Conservation (phyloP, 2,329 filamentous ascomycete genomes). For the Nakataea oryzae region DNA sequence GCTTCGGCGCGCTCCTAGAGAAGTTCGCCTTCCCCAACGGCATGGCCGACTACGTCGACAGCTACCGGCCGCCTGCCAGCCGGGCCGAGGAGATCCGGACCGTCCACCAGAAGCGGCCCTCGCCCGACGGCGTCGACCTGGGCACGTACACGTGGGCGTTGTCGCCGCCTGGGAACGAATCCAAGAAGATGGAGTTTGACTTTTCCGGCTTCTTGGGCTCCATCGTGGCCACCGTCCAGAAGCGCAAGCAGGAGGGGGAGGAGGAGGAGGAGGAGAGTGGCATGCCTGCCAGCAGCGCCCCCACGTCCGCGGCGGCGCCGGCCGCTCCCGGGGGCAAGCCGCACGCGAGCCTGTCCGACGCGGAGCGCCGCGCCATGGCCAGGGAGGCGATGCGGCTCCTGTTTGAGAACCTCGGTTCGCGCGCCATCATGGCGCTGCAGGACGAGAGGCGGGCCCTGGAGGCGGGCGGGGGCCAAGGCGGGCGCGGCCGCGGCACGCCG, state of each 20-base stretch:
- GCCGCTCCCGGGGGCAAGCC: no score
- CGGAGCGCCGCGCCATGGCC: constrained; percentile 60
- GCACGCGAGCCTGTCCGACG: constrained; percentile 17
- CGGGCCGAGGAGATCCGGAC: background rate
- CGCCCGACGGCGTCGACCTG: background rate
- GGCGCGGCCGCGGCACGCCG: constrained; percentile 7
- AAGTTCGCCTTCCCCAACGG: constrained; percentile 59
- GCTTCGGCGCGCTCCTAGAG: constrained; percentile 76
- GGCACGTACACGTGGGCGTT: constrained; percentile 48
- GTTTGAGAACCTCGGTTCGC: constrained; percentile 78
- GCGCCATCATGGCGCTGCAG: constrained; percentile 57
- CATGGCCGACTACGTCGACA: constrained; percentile 17
- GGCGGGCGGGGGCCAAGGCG: background rate
- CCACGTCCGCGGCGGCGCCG: no score
- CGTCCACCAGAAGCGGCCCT: background rate
- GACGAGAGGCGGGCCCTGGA: constrained; percentile 8
- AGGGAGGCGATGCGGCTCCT: constrained; percentile 65
- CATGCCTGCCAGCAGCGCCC: no score
- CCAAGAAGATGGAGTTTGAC: constrained; percentile 52
- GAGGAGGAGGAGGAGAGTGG: background rate
- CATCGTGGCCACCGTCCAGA: constrained; percentile 40
- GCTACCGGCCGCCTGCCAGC: background rate
- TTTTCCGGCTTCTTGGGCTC: constrained; percentile 56
- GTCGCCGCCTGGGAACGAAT: constrained; percentile 51
- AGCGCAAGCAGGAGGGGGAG: constrained; percentile 14